Percentiles rank a stretch among this genome's conserved stretches.
Conservation (phyloP, 495 filamentous ascomycete genomes). For the Umbilicaria muhlenbergii region DNA sequence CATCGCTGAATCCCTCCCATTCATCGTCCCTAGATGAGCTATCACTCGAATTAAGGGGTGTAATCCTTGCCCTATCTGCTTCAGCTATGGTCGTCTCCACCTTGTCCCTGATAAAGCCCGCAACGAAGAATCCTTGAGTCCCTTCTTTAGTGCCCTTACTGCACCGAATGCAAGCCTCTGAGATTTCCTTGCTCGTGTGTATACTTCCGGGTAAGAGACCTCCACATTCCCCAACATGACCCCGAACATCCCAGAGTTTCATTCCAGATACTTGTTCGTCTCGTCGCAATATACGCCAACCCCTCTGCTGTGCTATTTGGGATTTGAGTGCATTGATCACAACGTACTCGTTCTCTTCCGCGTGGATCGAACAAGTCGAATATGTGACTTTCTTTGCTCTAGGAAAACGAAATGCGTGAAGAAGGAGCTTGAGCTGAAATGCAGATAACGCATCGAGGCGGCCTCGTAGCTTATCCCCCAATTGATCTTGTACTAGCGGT, state of each 20-base stretch:
- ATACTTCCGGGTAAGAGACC: constrained; percentile 3
- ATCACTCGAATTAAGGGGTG: background rate
- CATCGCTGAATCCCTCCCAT: constrained; percentile 26
- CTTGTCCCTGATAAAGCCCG: constrained; percentile 42
- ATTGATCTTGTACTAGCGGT: background rate
- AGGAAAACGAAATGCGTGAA: constrained; percentile 74
- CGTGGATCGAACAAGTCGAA: constrained; percentile 79
- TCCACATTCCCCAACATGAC: constrained; percentile 26
- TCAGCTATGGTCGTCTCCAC: constrained; percentile 3
- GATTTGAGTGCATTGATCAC: constrained; percentile 53
- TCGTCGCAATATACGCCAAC: constrained; percentile 61
- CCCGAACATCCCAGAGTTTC: constrained; percentile 55
- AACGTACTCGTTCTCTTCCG: constrained; percentile 77
- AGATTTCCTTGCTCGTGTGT: constrained; percentile 31
- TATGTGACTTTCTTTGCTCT: constrained; percentile 67
- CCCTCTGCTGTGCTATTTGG: constrained; percentile 42
- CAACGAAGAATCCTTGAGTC: constrained; percentile 60
- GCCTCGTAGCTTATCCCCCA: constrained; percentile 12
- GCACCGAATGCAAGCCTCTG: constrained; percentile 69
- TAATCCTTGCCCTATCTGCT: constrained; percentile 1
- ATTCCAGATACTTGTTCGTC: constrained; percentile 58
- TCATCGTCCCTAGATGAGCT: constrained; percentile 17
- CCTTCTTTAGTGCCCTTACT: constrained; percentile 66
- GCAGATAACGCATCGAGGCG: constrained; percentile 57
- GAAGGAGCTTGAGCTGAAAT: constrained; percentile 61